Evolutionary conservation across 768 basidiomycete species (phyloP).

Genomic region (Chlorophyllum brunneum): DNA sequence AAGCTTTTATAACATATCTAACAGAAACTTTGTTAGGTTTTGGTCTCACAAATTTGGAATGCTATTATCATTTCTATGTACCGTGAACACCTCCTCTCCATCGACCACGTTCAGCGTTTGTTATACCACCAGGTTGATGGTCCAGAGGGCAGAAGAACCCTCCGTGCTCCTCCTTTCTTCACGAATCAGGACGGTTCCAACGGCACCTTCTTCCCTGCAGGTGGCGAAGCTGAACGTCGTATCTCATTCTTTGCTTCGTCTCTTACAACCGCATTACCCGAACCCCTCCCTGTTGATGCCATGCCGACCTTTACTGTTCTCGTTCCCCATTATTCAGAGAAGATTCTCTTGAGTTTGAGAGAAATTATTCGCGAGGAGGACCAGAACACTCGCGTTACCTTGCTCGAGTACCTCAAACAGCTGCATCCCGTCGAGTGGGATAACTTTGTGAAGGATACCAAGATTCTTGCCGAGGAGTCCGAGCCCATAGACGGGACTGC

Average conservation of each 20-base stretch:
- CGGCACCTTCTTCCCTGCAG: constrained; percentile 87
- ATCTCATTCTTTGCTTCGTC: constrained; percentile 99
- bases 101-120: constrained; percentile 96
- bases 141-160: constrained; percentile 82
- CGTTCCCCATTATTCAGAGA: constrained; percentile 98
- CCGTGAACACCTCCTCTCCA: constrained; percentile 94
- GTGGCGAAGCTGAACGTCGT: constrained; percentile 94
- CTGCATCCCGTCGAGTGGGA: constrained; percentile 99
- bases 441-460: constrained; percentile 99
- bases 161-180: constrained; percentile 98
- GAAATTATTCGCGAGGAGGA: constrained; percentile 99
- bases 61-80: constrained; percentile 99
- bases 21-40: constrained; percentile 41
- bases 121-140: constrained; percentile 96
- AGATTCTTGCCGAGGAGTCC: constrained; percentile 93
- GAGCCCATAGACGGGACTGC: constrained; percentile 52
- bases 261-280: constrained; percentile 91
- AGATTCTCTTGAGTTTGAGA: constrained; percentile 92
- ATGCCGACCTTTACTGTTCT: constrained; percentile 99
- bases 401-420: constrained; percentile 97
- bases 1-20: background rate
- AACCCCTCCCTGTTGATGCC: constrained; percentile 92
- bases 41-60: constrained; percentile 99
- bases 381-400: constrained; percentile 91
- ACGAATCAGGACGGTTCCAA: constrained; percentile 82